phyloP scores from a whole-genome alignment of 1,139 yeast genomes.

The Pneumocystis murina region DNA sequence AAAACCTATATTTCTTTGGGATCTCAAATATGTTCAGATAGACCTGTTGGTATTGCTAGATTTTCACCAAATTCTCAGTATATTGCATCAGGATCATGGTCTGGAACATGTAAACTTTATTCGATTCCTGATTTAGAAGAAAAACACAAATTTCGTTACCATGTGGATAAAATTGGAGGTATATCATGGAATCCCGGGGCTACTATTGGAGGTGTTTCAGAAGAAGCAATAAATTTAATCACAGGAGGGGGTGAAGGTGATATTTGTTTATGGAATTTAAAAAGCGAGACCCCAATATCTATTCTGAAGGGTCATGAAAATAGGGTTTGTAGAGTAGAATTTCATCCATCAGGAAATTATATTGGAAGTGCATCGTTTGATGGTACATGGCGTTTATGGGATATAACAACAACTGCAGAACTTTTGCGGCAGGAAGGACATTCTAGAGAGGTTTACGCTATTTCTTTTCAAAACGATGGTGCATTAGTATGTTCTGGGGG shows the following conservation, averaged over 20 bases:
- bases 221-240: conserved; percentile 8
- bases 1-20: conserved; percentile 38
- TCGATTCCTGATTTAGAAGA: conserved; percentile 27
- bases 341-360: conserved; percentile 49
- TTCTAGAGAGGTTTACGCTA: conserved; percentile 50
- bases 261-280: conserved; percentile 21
- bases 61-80: conserved; percentile 27
- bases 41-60: conserved; percentile 53
- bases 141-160: conserved; percentile 24
- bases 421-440: conserved; percentile 71
- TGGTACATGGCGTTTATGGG: conserved; percentile 85
- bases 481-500: conserved; percentile 66
- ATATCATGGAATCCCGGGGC: conserved; percentile 44
- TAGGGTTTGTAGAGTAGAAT: conserved; percentile 48
- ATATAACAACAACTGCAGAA: conserved; percentile 34
- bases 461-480: conserved; percentile 65
- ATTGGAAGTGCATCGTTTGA: conserved; percentile 69
- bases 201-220: conserved; percentile 7
- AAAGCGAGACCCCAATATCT: conserved; percentile 14
- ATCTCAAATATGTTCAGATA: conserved; percentile 49
- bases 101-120: conserved; percentile 49
- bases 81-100: conserved; percentile 73
- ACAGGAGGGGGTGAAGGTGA: conserved; percentile 15
- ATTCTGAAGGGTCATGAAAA: conserved; percentile 31
- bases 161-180: conserved; percentile 53